A percentile compares a stretch with the other conserved stretches of the same genome.
phyloP scores from a whole-genome alignment of 805 yeast species.

The Nakazawaea sp. region DNA sequence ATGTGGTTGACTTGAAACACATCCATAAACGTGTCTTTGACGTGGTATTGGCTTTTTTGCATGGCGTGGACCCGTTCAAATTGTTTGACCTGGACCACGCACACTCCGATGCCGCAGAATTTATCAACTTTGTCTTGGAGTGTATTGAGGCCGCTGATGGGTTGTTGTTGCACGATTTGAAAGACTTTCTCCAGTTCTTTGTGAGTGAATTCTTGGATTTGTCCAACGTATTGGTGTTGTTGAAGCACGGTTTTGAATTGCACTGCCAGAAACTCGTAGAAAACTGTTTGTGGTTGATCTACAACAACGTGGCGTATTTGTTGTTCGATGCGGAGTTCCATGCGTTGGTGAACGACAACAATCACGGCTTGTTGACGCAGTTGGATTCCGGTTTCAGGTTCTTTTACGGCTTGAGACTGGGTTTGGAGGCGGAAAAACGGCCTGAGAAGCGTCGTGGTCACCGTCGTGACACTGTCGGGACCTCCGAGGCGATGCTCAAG shows the following conservation, averaged over 20 bases:
- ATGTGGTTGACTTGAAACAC: slow-evolving; percentile 35
- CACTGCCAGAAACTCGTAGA: slow-evolving; percentile 49
- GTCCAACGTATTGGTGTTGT: slow-evolving; percentile 53
- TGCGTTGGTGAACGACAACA: slow-evolving; percentile 22
- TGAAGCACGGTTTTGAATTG: slow-evolving; percentile 45
- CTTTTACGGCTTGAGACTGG: slow-evolving; percentile 23
- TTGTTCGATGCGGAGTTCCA: slow-evolving; percentile 39
- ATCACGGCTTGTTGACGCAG: slow-evolving; percentile 14
- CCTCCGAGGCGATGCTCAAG: slow-evolving; percentile 21
- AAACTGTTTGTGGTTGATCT: slow-evolving; percentile 63
- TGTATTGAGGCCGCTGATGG: slow-evolving; percentile 58
- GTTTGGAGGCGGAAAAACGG: too few relatives aligned
- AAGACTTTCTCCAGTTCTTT: slow-evolving; percentile 53
- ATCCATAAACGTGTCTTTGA: slow-evolving; percentile 35
- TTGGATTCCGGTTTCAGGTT: slow-evolving; percentile 28
- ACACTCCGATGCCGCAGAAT: slow-evolving; percentile 23
- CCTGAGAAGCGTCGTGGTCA: neutral
- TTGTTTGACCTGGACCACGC: slow-evolving; percentile 27
- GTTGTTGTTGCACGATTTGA: slow-evolving; percentile 50
- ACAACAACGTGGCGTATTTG: slow-evolving; percentile 55
- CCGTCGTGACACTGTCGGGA: too few relatives aligned
- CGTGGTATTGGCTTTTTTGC: slow-evolving; percentile 45
- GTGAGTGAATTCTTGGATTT: slow-evolving; percentile 47
- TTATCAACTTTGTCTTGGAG: slow-evolving; percentile 49
- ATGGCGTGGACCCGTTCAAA: slow-evolving; percentile 41